Evolutionary conservation across 2,329 filamentous ascomycete genomes (phyloP).

Genomic region (Fusarium circinatum): DNA sequence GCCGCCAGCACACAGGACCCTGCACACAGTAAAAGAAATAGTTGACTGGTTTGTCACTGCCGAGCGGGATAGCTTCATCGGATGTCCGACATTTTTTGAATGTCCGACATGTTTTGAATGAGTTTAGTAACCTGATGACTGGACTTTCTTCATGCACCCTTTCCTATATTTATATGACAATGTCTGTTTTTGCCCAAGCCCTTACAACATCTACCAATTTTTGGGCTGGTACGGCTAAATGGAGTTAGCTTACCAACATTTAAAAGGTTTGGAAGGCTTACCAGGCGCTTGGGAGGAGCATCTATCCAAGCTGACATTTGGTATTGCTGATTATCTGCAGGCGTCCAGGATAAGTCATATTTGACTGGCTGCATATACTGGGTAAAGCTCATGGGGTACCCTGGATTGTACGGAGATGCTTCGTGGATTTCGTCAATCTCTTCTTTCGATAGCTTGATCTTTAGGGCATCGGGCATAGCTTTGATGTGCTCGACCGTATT

Average conservation of each 20-base stretch:
- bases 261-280: accelerated
- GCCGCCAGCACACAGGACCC: background rate
- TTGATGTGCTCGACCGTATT: constrained; percentile 19
- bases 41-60: background rate
- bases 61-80: background rate
- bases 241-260: background rate
- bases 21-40: background rate
- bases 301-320: background rate
- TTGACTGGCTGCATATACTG: background rate
- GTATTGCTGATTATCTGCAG: background rate
- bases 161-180: background rate
- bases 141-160: accelerated
- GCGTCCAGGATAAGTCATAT: background rate
- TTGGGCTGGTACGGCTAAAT: background rate
- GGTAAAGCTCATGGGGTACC: background rate
- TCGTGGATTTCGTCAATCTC: constrained; percentile 16
- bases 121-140: accelerated
- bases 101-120: accelerated
- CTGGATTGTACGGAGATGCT: background rate
- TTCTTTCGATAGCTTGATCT: background rate
- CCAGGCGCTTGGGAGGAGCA: background rate
- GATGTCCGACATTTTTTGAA: background rate
- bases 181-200: background rate
- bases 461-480: constrained; percentile 1
- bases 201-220: accelerated